Percentiles rank a stretch among this genome's conserved stretches.
Conservation (phyloP, 2,329 filamentous ascomycete species). For the Leptosphaerulina australis region DNA sequence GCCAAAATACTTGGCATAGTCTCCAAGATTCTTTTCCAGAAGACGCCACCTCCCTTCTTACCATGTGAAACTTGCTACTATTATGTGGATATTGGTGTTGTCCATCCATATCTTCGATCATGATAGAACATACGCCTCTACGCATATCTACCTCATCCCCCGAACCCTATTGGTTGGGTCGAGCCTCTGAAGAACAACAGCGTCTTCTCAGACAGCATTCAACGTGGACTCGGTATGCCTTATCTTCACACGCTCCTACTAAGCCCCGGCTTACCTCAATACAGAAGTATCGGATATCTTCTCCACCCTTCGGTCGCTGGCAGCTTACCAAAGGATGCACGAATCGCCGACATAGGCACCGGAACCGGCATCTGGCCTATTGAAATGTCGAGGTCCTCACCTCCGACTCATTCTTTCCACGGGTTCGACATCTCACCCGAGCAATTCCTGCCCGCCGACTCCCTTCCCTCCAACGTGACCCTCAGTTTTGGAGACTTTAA, state of each 20-base stretch:
- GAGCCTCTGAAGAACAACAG: conserved; percentile 35
- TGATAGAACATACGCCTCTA: neutral
- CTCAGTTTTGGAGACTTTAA: conserved; percentile 36
- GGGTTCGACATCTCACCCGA: conserved; percentile 40
- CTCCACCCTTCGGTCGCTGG: conserved; percentile 31
- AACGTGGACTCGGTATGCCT: conserved; percentile 33
- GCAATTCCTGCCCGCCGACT: conserved; percentile 26
- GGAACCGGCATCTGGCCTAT: conserved; percentile 42
- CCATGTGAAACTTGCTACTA: neutral
- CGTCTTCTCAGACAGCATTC: conserved; percentile 37
- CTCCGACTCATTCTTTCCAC: conserved; percentile 30
- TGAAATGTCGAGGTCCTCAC: conserved; percentile 28
- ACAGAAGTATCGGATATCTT: conserved; percentile 36
- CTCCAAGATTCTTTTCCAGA: neutral
- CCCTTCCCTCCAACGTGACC: conserved; percentile 30
- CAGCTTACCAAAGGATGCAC: conserved; percentile 27
- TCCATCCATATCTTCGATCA: neutral
- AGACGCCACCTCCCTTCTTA: neutral
- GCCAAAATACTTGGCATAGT: conserved; percentile 4
- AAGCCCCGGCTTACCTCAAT: neutral
- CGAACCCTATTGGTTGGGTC: conserved; percentile 40
- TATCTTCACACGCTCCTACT: neutral
- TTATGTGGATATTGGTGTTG: neutral
- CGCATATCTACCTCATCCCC: neutral
- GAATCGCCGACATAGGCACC: conserved; percentile 40